Base-by-base conservation (phyloP, 2,329 filamentous ascomycete species). In the Ampelomyces quisqualis region DNA sequence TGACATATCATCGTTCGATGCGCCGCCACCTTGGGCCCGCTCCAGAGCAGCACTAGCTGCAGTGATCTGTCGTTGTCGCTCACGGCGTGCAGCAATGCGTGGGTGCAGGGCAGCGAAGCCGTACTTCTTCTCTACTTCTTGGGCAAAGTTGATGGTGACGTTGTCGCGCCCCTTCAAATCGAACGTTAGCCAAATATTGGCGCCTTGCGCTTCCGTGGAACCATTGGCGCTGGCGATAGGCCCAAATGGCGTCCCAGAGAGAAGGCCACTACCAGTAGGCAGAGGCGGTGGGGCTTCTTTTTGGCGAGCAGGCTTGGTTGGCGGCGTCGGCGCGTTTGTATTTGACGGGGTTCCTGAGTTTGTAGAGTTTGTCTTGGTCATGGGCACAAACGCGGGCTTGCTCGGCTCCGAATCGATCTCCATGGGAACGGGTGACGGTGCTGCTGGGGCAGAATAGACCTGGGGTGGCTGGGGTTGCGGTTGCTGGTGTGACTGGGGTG, bases 31-130 rank as follows among this genome's bases (percentile, higher is more conserved):
- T 21, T 32, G 30, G 35, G 79, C 82, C 58, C 85, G 83, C 64
- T 95, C 90, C 8, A 96, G 70, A 1, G 87, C 88, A 1, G 88
- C 88, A n/a, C 88, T 85, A 0, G 89, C 90, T 4, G 89, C 90
- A 4, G 88, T 90, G 38, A 96, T 90, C 40, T 90, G 85, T 13
- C 89, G 86, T 55, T 95, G 85, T 40, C 89, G 85, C 57, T 94
- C 89, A 50, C 88, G 84, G 51, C 93, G 88, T 21, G 90, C 90
- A 2, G 93, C 93, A 48, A 94, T 78, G 6, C 90, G 86, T 20
- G 93, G 93, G 64, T 97, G 90, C 23, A 97, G 77, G 0, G 91
- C 93, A 47, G 94, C 90, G 77, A 91, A 95, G 17, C 93, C 93
- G 65, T 96, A 97, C 48, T 85, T 86, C 50, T 94, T 90, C 69